Base-by-base conservation (phyloP, 1,139 yeast species). In the Yamadazyma atlantica region DNA sequence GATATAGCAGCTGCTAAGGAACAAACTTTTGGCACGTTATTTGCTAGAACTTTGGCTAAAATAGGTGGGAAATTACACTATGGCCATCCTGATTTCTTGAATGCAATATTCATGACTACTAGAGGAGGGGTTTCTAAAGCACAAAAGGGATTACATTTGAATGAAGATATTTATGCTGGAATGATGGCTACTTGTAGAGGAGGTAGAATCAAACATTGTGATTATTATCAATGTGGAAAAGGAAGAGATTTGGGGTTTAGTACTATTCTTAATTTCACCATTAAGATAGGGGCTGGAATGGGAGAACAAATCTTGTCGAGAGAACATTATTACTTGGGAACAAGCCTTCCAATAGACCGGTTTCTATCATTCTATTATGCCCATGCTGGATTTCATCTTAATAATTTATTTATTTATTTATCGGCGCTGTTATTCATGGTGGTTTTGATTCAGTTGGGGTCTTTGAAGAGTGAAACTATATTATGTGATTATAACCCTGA, bases 1-100 rank as follows among this genome's bases (percentile, higher is more conserved):
- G 96, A 88, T 59, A 82, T 88, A 39, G 95, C 96, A 1, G 96
- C 96, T 1, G 95, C 95, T 0, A 88, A 88, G 53, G 96, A 88
- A 53, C 95, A 88, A 55, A 88, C 96, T 0, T 88, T 88, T 67
- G 96, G 96, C 0, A 88, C 96, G 0, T 64, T 88, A 40, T 88
- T 87, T 66, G 90, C 96, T 0, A 69, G 96, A 47, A 85, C 96
- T 0, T 62, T 88, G 48, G 90, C 95, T 0, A 85, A 82, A 45
- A 80, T 88, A 45, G 95, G 96, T 0, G 95, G 94, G 0, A 88
- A 88, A 55, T 63, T 88, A 28, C 96, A 88, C 54, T 88, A 88
- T 60, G 96, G 96, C 0, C 96, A 88, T 57, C 96, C 96, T 1
- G 96, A 88, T 58, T 86, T 88, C 48, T 64, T 88, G 37, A 85